Percentiles rank a stretch among this genome's conserved stretches.
Conservation (phyloP, 306 rosid genomes). For the Cucurbita moschata region DNA sequence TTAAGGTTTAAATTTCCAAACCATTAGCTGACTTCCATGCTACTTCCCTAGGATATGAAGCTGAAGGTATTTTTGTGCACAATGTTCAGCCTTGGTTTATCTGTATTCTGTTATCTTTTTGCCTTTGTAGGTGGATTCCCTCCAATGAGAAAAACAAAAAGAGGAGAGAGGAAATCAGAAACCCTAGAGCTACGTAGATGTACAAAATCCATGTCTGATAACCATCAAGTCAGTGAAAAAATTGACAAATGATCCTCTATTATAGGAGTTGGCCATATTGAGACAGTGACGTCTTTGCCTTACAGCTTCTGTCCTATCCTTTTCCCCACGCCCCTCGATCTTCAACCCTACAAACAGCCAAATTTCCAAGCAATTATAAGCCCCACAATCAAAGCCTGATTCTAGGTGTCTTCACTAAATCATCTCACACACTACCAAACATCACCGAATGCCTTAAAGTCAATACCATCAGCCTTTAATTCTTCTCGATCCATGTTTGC, state of each 20-base stretch:
- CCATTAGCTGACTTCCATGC: background rate
- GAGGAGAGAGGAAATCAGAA: background rate
- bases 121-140: background rate
- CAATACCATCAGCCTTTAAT: slow-evolving; percentile 4
- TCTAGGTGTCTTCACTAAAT: background rate
- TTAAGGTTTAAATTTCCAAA: background rate
- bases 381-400: background rate
- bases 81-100: background rate
- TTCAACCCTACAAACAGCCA: slow-evolving; percentile 4
- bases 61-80: background rate
- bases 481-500: background rate
- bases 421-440: background rate
- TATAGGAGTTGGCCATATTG: background rate
- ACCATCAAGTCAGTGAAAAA: slow-evolving; percentile 1
- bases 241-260: background rate
- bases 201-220: background rate
- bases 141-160: background rate
- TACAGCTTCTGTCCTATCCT: slow-evolving; percentile 2
- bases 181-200: background rate
- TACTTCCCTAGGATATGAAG: background rate
- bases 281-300: slow-evolving; percentile 1
- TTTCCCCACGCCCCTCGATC: background rate
- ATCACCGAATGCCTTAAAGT: slow-evolving; percentile 7
- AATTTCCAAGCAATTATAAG: background rate
- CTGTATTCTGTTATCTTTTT: background rate